Evolutionary conservation across 345 rosid species (phyloP), one percentile per base, ranked within the genome.

Genomic region (Arabis hirsuta): DNA sequence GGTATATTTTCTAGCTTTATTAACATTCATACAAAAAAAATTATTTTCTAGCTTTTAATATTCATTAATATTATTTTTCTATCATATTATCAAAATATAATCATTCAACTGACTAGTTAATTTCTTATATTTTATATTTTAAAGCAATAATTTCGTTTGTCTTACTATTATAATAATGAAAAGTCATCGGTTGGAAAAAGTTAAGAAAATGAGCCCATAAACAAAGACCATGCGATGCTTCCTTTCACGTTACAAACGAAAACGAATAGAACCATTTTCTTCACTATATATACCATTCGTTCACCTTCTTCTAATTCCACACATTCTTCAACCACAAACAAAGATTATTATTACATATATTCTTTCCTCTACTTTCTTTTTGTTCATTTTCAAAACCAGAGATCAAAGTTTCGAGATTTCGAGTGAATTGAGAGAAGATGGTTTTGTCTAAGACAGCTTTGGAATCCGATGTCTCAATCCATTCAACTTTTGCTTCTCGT

Each of bases 401-500:
- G 9, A 14, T 1, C 19, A 62, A 52, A 60, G 34, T 50, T 58
- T 0, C 0, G 3, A 62, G 3, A 43, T 4, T 41, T 52, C 22
- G 1, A 69, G 48, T 36, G 57, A 58, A 58, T 9, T 58, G 34
- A n/a, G 22, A 48, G 10, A 51, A 60, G 41, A 90, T 90, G 97
- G 95, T 84, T 78, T 84, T 90, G 20, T 84, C 96, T 0, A 85
- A 81, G 67, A 85, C 83, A 0, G 82, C 81, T 62, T 88, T 91
- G 0, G 78, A 88, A 22, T 83, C 95, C 2, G 92, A 90, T 52
- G 84, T 78, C 14, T 88, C 97, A n/a, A 56, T 90, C 58, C 96
- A 90, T 74, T 88, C 95, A 62, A 90, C 97, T 7, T 90, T 90
- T 55, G 89, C 97, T 52, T 90, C 97, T 61, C 97, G 92, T 51